These are phyloP conservation scores for Filosporella fistucella DNA, from an alignment of 495 filamentous ascomycete species.

Conservation along the genomic window DNA sequence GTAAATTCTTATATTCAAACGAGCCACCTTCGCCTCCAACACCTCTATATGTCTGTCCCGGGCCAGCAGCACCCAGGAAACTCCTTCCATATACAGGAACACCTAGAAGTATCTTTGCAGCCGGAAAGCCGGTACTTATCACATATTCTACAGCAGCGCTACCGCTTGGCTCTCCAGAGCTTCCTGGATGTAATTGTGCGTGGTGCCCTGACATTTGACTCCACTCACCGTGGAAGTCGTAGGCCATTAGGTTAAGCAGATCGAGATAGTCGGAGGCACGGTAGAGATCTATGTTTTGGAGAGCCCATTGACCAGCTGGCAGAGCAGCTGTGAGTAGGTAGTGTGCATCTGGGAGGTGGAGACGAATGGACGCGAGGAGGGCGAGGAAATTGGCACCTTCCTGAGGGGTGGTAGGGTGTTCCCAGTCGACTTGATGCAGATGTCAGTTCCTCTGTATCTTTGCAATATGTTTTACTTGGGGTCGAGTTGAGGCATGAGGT, in stretches of 20 bases:
- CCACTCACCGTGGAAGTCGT: constrained; percentile 87
- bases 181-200: constrained; percentile 67
- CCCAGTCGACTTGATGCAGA: constrained; percentile 77
- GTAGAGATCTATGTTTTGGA: constrained; percentile 72
- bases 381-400: constrained; percentile 72
- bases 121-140: constrained; percentile 59
- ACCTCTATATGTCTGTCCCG: constrained; percentile 60
- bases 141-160: constrained; percentile 64
- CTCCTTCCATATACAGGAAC: constrained; percentile 79
- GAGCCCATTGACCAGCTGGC: constrained; percentile 68
- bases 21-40: constrained; percentile 72
- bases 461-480: too few species aligned
- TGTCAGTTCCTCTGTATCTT: neutral
- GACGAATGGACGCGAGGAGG: constrained; percentile 64
- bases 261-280: constrained; percentile 65
- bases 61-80: constrained; percentile 61
- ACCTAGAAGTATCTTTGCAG: constrained; percentile 72
- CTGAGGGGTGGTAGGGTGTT: constrained; percentile 66
- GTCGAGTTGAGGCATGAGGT: too few species aligned
- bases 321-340: constrained; percentile 79
- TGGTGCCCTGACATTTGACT: constrained; percentile 67
- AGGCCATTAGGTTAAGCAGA: constrained; percentile 78
- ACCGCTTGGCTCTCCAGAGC: constrained; percentile 54
- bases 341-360: constrained; percentile 64
- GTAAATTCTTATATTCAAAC: constrained; percentile 78